Evolutionary conservation across 1,284 basidiomycete species (phyloP), one percentile per base, ranked within the genome.

Genomic region (Trametes hirsuta): DNA sequence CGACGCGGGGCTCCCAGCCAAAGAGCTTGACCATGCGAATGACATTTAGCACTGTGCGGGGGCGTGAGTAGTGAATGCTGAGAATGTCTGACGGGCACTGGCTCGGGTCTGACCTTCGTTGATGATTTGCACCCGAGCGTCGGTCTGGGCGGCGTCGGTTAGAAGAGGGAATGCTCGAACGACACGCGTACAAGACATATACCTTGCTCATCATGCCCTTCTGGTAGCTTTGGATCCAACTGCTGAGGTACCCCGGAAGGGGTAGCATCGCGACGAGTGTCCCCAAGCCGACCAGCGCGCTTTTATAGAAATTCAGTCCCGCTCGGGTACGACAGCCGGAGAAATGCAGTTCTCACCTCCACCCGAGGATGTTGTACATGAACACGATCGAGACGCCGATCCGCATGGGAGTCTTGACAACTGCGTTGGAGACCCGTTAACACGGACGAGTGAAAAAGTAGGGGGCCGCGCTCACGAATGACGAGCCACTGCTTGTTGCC

Each of bases 21-120:
- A 88, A 88, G 63, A 87, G 80, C 70, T 87, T 87, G 72, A 84
- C 74, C 76, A 85, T 84, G 39, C 83, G 74, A n/a, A 79, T 55
- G 21, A 77, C 73, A 46, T 68, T 76, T 72, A 79, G 71, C 15
- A 69, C 77, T 71, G 22, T 10, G 39, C 15, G 3, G 4, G 6
- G 34, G 34, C 11, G 24, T 6, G 49, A 8, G 14, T 18, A 6
- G 34, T 6, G 9, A n/a, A 6, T 11, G 14, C 9, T 3, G 42
- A 22, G 11, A 25, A 25, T 14, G 11, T 34, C 24, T 30, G 5
- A 11, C 10, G 22, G 11, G 18, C 2, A 37, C 21, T 39, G 2
- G 15, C 6, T 5, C 37, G 21, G 8, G 21, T 58, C 62, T 35
- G 24, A 69, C 69, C 74, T 67, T 84, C 83, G 4, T 80, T 82